Evolutionary conservation across 169 alveolate species (phyloP), one percentile per base, ranked within the genome.

Genomic region (Condylostoma magnum): DNA sequence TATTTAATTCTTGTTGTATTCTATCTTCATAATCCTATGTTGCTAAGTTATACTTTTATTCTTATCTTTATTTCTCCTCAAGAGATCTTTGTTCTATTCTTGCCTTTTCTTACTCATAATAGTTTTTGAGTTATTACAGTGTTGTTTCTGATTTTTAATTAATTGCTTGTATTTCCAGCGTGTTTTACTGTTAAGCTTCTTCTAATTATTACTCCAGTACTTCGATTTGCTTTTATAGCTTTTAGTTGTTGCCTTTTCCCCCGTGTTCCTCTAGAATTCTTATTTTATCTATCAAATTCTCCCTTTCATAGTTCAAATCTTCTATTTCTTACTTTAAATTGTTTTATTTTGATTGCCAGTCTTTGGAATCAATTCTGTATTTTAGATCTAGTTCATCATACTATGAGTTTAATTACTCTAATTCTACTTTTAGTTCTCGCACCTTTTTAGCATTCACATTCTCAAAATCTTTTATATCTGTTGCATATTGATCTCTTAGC

Each of bases 91-190:
- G 44, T 31, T 66, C 75, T 1, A 66, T 25, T n/a, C 75, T 12
- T 8, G 20, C 22, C 36, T 66, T 66, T 47, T 66, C 75, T 25
- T 66, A 43, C 18, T 66, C 75, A 44, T 15, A 66, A 47, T 46
- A 66, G 28, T 43, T 46, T 31, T 47, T 66, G 18, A 66, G n/a
- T 30, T 66, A 28, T 10, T 6, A 6, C 8, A 46, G 1, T 0
- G 15, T 30, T 10, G 8, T 8, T 27, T 66, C 75, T 28, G 15
- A 15, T 47, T 47, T n/a, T 27, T 10, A 6, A 28, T 66, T 66
- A n/a, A 41, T 66, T 6, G 10, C 20, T 20, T 66, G 65, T 0
- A 66, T 47, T 43, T 66, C 75, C 2, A 46, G 46, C 25, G 15
- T 1, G 25, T 66, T n/a, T 2, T 15, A 15, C 18, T 46, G 15